Evolutionary conservation across 768 basidiomycete genomes (phyloP).

Genomic region (Paxillus rubicundulus): DNA sequence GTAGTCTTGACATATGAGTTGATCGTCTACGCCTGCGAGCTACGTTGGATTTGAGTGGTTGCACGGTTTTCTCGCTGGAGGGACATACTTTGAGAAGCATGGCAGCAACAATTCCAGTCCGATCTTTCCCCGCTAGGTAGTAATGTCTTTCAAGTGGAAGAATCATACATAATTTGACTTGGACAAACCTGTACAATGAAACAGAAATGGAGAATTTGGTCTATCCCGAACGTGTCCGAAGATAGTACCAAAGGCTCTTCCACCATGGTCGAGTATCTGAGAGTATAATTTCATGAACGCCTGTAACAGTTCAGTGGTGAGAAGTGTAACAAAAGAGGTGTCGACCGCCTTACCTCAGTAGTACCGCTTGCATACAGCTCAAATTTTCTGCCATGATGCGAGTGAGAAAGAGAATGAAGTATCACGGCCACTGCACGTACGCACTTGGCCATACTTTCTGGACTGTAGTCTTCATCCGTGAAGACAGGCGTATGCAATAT

Average conservation of each 20-base stretch:
- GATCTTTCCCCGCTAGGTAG: conserved; percentile 69
- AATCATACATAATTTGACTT: background rate
- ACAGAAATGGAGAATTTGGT: conserved; percentile 61
- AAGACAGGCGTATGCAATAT: conserved; percentile 63
- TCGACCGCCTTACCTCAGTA: conserved; percentile 54
- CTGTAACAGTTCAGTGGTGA: conserved; percentile 34
- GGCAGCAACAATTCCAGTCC: conserved; percentile 75
- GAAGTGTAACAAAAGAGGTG: background rate
- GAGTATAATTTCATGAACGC: conserved; percentile 80
- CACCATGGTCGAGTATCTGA: conserved; percentile 76
- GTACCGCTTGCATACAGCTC: conserved; percentile 77
- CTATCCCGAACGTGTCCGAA: conserved; percentile 71
- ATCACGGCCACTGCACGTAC: conserved; percentile 40
- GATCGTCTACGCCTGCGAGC: conserved; percentile 72
- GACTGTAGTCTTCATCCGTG: conserved; percentile 74
- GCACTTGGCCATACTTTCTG: conserved; percentile 81
- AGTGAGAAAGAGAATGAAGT: background rate
- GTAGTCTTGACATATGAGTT: conserved; percentile 68
- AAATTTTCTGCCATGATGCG: conserved; percentile 30
- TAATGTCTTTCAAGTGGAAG: background rate
- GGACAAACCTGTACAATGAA: conserved; percentile 69
- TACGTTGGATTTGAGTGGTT: conserved; percentile 25
- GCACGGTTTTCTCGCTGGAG: background rate
- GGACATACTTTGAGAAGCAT: conserved; percentile 60
- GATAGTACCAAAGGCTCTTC: conserved; percentile 63